Evolutionary conservation across 179 eudicot genomes (phyloP), one percentile per base, ranked within the genome.

Genomic region (Drosera spatulata): DNA sequence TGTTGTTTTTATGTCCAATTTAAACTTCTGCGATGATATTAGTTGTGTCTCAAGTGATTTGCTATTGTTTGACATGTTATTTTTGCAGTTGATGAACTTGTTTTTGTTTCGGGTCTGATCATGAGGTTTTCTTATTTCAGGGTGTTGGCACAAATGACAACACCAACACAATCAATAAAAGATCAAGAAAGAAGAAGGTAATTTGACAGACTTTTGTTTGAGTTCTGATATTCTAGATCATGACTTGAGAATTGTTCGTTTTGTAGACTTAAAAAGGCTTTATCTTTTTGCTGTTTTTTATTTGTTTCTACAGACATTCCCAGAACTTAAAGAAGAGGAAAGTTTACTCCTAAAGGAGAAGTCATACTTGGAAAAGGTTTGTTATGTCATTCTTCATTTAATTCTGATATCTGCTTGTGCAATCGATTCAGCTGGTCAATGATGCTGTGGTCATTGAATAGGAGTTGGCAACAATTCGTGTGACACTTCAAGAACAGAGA

Each of bases 111-210:
- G 33, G 33, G 33, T 22, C 33, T 22, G 33, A 22, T 22, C 33
- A 22, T 22, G 33, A 22, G 33, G 33, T 22, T 22, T 22, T 22
- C 33, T 69, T 55, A 47, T 68, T 68, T 55, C 82, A 82, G 87
- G 69, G 70, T 52, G 56, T 63, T 47, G 65, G 60, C 51, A 65
- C 80, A 51, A 63, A 62, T 52, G 82, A 73, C 59, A 46, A 61
- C 39, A 68, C 68, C 0, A 61, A 69, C 12, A 58, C 76, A 33
- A 53, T 72, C 13, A 64, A 7, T 69, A 78, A 78, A 73, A 79
- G 76, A 66, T 76, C 82, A 41, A 78, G 80, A 63, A 80, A 61
- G 57, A 83, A 78, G 76, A 83, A 76, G 85, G 88, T 83, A 78
- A n/a, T 54, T 50, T 6, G 40, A 7, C 11, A 11, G 53, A 50